Base-by-base conservation (phyloP, 352 stramenopile genomes). In the Globisporangium spiculum region DNA sequence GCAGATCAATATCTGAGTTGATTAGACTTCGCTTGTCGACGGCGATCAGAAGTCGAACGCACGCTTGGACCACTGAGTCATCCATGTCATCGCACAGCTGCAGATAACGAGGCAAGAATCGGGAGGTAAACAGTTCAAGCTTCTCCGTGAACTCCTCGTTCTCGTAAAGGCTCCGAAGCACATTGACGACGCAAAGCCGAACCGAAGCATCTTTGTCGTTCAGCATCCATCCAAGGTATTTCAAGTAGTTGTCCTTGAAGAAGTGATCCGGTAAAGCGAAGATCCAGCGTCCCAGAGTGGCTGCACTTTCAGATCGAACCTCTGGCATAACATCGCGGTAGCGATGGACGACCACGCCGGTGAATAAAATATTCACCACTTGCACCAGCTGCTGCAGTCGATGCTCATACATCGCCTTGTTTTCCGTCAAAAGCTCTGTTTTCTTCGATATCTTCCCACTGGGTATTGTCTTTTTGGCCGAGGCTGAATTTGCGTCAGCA, bases 151-250 rank as follows among this genome's bases (percentile, higher is more conserved):
- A 83, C 1, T 65, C 67, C 46, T 95, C 84, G 32, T 92, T 81
- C 34, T 91, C 80, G 64, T 98, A 98, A 14, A 98, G 77, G 16
- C 75, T 69, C 14, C 83, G 79, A 10, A 98, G 76, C n/a, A 91
- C 90, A 26, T 88, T 69, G 5, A 98, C 69, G 22, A 96, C 90
- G 4, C 87, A 80, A 20, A 90, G 62, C 16, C 96, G 93, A 41
- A 98, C 96, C 14, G 66, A 46, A 0, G 79, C 76, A 55, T 88
- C 78, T 72, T 98, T 98, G 79, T 98, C 94, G 66, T 90, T 96
- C 53, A 98, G 67, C 68, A 98, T 91, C 96, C 96, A 99, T 5
- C 93, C 96, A 60, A 98, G 86, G 74, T 98, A 98, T 74, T 99
- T 99, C 60, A 99, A 73, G 67, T 96, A 98, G 66, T 96, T 97